A percentile compares a stretch with the other conserved stretches of the same genome.
Conservation (phyloP, 2,329 filamentous ascomycete species). For the Aphanocladium album region DNA sequence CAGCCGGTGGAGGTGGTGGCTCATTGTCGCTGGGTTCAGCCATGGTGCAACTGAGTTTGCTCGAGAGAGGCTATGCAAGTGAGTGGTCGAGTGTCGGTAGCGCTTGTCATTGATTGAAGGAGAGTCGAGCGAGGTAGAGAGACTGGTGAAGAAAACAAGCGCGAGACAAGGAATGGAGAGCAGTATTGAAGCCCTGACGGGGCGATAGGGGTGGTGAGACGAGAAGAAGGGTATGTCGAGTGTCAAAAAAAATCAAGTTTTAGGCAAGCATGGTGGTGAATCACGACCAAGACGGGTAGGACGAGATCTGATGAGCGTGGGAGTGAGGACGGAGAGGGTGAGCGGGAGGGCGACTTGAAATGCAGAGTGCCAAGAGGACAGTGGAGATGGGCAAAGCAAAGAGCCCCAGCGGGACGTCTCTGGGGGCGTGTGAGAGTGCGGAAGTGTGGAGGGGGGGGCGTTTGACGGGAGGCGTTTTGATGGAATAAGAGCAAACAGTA, state of each 20-base stretch:
- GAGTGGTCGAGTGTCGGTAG: background rate
- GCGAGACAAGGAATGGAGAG: background rate
- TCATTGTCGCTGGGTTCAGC: constrained; percentile 18
- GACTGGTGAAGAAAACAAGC: background rate
- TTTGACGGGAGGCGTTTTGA: background rate
- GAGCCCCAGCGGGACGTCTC: background rate
- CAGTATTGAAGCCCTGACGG: background rate
- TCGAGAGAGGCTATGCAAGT: constrained; percentile 10
- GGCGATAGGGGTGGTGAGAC: background rate
- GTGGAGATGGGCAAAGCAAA: constrained; percentile 5
- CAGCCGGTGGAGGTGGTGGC: constrained; percentile 17
- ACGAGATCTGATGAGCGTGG: background rate
- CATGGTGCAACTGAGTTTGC: constrained; percentile 17
- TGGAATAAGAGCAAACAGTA: too few species aligned
- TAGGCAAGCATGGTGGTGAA: constrained; percentile 10
- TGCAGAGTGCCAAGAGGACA: constrained; percentile 6
- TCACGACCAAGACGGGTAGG: background rate
- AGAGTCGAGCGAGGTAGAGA: background rate
- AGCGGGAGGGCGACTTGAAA: constrained; percentile 6
- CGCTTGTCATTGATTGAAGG: constrained; percentile 3
- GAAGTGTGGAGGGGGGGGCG: background rate
- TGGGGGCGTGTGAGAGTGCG: background rate
- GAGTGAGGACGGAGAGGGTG: background rate
- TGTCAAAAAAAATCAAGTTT: background rate
- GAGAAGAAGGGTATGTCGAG: background rate